These are phyloP conservation scores for Lagenidium sp. DNA, from an alignment of 352 stramenopile genomes.

Conservation along the genomic window DNA sequence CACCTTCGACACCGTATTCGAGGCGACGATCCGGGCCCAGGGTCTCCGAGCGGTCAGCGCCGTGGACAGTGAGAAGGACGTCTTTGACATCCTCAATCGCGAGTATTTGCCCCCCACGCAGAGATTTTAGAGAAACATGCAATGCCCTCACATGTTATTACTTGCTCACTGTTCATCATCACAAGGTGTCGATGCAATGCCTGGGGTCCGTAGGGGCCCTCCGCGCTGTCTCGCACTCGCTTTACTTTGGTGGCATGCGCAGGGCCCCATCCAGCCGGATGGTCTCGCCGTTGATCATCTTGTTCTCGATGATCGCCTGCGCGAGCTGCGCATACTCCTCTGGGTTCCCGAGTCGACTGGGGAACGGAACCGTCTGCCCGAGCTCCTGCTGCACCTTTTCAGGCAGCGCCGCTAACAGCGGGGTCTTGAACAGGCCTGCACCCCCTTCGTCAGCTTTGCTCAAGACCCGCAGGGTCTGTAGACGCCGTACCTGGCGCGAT, in stretches of 20 bases:
- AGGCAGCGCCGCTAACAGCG: conserved; percentile 92
- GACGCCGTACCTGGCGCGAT: conserved; percentile 95
- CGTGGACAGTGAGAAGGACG: conserved; percentile 45
- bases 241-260: conserved; percentile 92
- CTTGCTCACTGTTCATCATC: too few relatives aligned
- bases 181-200: too few relatives aligned
- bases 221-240: too few relatives aligned
- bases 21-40: conserved; percentile 17
- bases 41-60: conserved; percentile 19
- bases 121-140: conserved; percentile 30
- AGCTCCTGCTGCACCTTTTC: conserved; percentile 93
- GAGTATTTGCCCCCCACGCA: conserved; percentile 40
- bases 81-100: conserved; percentile 37
- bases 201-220: too few relatives aligned
- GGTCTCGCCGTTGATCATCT: conserved; percentile 97
- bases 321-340: conserved; percentile 95
- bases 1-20: conserved; percentile 52
- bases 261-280: conserved; percentile 97
- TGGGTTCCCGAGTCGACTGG: conserved; percentile 90
- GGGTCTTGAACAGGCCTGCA: conserved; percentile 95
- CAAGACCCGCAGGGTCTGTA: too few relatives aligned
- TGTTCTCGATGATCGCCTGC: conserved; percentile 95
- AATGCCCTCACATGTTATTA: too few relatives aligned
- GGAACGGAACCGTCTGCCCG: conserved; percentile 92
- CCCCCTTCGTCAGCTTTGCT: too few relatives aligned